Evolutionary conservation across 192 early-diverging fungal genomes (phyloP).

Genomic region (Lunasporangiospora selenospora): DNA sequence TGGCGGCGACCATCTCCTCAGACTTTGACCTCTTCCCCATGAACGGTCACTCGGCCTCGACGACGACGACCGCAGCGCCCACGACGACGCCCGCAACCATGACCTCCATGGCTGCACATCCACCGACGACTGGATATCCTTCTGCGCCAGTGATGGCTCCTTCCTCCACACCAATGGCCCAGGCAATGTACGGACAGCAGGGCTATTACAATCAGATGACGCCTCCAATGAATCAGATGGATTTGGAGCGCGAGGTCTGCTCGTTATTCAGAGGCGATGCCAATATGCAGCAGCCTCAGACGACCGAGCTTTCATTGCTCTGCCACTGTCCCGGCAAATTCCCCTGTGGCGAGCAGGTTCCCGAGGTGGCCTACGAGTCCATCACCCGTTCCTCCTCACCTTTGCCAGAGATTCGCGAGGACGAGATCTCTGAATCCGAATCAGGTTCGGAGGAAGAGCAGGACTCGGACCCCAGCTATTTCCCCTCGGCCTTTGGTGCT

Average conservation of each 20-base stretch:
- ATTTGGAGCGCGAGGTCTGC: constrained; percentile 17
- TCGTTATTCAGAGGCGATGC: constrained; percentile 21
- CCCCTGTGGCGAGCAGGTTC: constrained; percentile 33
- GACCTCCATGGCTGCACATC: neutral
- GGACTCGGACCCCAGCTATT: constrained; percentile 20
- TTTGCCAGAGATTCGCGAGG: constrained; percentile 18
- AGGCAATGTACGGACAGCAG: constrained; percentile 2
- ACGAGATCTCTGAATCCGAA: constrained; percentile 22
- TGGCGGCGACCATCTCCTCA: constrained; percentile 12
- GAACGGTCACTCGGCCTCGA: neutral
- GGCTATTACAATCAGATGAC: constrained; percentile 21
- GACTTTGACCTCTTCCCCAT: constrained; percentile 44
- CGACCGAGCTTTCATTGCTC: constrained; percentile 29
- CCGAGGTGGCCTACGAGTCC: neutral
- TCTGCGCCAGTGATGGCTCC: constrained; percentile 33
- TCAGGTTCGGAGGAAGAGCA: constrained; percentile 20
- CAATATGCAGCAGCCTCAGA: constrained; percentile 8
- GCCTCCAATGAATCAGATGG: constrained; percentile 30
- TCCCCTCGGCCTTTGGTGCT: constrained; percentile 14
- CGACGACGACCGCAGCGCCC: neutral
- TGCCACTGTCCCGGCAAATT: constrained; percentile 48
- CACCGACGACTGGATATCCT: neutral
- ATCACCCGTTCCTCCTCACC: constrained; percentile 1
- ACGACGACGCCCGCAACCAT: neutral
- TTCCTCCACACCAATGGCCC: neutral